Evolutionary conservation across 768 basidiomycete species (phyloP), one percentile per base, ranked within the genome.

Genomic region (Trametes punicea): DNA sequence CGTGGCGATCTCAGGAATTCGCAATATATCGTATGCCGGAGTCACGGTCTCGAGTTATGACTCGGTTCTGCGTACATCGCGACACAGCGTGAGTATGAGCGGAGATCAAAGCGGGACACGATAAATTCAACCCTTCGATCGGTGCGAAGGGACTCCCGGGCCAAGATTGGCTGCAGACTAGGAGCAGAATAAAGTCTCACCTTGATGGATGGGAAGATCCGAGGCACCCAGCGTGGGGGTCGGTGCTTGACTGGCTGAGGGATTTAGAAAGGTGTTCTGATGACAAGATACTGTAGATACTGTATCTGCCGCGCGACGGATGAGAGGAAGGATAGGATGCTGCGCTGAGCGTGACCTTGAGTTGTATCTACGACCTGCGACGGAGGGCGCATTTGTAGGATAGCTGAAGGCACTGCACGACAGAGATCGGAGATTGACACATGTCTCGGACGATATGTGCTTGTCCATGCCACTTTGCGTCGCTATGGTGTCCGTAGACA

Each of bases 21-120:
- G 26, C 52, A 25, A 54, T 54, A 54, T 54, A 54, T 54, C 56
- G 42, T 36, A 51, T 57, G 49, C 45, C 26, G 31, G 27, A 30
- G n/a, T n/a, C n/a, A n/a, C n/a, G n/a, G 29, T 36, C 33, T 29
- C 56, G 36, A 21, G 50, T 13, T 25, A 34, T 56, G 55, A 56
- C 55, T 55, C 54, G 38, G 45, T 21, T 9, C 47, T 55, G 40
- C 44, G 51, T 45, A 25, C 44, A 46, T 39, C 25, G 27, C 34
- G 34, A 38, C 52, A 54, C 44, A 13, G 29, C 16, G 36, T 55
- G 45, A 47, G 53, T 16, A 38, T 21, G n/a, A 52, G 36, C 13
- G 23, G 10, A 31, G 36, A 27, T 15, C 16, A 27, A 41, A 20
- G 26, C 25, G 18, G 21, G 11, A 25, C 27, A 16, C 41, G 34